Base-by-base conservation (phyloP, 2,329 filamentous ascomycete species). In the Calonectria hongkongensis region DNA sequence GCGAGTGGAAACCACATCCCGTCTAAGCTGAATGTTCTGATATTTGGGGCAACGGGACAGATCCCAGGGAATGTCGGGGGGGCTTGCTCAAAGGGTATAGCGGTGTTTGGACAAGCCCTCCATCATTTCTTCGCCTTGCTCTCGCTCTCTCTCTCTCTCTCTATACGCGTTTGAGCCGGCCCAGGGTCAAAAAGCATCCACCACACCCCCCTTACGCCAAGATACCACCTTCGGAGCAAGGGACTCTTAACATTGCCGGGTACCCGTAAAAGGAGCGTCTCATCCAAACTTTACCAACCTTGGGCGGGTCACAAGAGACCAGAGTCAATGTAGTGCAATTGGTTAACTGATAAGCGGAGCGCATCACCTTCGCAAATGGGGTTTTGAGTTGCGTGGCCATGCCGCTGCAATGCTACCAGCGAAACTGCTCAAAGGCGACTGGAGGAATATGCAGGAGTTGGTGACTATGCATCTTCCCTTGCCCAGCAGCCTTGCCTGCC, bases 221-320 rank as follows among this genome's bases (percentile, higher is more conserved):
- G 33, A 60, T 27, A 41, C 33, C 25, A 27, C 30, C 10, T 28
- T 36, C 21, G 33, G 33, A 60, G 18, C 33, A 27, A 60, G 36
- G 54, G 54, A 60, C 21, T 25, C 39, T 21, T 9, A 60, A 27
- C 33, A 60, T 60, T 60, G 54, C 33, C 54, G 30, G 25, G 33
- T 60, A 60, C 54, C 54, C 54, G n/a, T 60, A 60, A 60, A 60
- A 60, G 54, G 33, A 60, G 54, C 13, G 30, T 41, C 54, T 16
- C 33, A 18, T 60, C 25, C 33, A 41, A 58, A 58, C 54, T 41
- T 58, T 36, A 27, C 33, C 33, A 18, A 10, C 30, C 25, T 28
- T 36, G 16, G 16, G 33, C 8, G 30, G 25, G n/a, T 12, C n/a
- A 13, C 13, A 60, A n/a, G 2, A 25, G 45, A 25, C 7, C 33